A percentile compares a stretch with the other conserved stretches of the same genome.
Evolutionary conservation across 108 stramenopile species (phyloP).

Genomic region (Bacterosira constricta): DNA sequence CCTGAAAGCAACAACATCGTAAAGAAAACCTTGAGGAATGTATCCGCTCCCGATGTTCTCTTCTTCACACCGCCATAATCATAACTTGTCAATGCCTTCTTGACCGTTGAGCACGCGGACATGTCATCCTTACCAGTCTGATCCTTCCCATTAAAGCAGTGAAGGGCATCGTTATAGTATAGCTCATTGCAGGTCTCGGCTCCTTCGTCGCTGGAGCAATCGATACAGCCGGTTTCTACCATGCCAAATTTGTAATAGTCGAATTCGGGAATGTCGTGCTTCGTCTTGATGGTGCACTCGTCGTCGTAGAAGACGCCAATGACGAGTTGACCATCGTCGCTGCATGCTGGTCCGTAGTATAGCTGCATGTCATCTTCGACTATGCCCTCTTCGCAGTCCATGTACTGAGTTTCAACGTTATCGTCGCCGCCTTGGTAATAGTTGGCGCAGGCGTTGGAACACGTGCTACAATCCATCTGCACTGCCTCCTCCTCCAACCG

Average conservation of each 20-base stretch:
- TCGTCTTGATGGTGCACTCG: conserved; percentile 61
- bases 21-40: conserved; percentile 35
- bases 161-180: conserved; percentile 39
- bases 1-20: conserved; percentile 18
- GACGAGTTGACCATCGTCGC: conserved; percentile 32
- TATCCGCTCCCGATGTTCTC: conserved; percentile 19
- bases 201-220: conserved; percentile 35
- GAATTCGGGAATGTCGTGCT: conserved; percentile 31
- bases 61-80: conserved; percentile 46
- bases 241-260: conserved; percentile 47
- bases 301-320: conserved; percentile 66
- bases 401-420: conserved; percentile 49
- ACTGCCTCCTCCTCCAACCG: conserved; percentile 7
- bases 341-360: conserved; percentile 59
- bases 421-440: conserved; percentile 14
- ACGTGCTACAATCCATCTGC: conserved; percentile 35
- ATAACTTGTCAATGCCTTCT: conserved; percentile 29
- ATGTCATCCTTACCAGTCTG: conserved; percentile 34
- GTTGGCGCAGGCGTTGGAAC: conserved; percentile 27
- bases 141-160: conserved; percentile 54
- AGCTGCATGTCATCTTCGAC: conserved; percentile 48
- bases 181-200: conserved; percentile 41
- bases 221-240: conserved; percentile 41
- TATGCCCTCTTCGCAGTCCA: conserved; percentile 50
- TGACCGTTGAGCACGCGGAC: conserved; percentile 47